Base-by-base conservation (phyloP, 108 stramenopile genomes). In the Schizochytrium sp. region DNA sequence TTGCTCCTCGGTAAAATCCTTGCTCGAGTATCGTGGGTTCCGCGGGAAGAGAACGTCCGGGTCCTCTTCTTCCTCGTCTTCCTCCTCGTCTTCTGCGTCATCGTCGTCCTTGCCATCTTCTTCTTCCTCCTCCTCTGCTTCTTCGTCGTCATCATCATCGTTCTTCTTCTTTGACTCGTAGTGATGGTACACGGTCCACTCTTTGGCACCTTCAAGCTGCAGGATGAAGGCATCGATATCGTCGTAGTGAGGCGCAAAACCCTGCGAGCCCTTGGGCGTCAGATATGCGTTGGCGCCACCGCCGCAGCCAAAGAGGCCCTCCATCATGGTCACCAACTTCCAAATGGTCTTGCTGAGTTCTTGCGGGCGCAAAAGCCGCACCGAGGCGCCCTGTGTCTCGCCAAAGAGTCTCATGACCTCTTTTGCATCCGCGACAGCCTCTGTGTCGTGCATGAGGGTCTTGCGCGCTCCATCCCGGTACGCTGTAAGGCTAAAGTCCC, bases 161-260 rank as follows among this genome's bases (percentile, higher is more conserved):
- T 47, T 44, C 76, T 55, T 0, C 23, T 4, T 90, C 83, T 25
- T 89, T 18, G 57, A 90, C 87, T n/a, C 87, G 44, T 19, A 5
- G 58, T 58, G 25, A 60, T 88, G 58, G 88, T 97, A 97, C 10
- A 98, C 97, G 87, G 96, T 96, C 97, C 98, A 98, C 76, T 95
- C 92, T 87, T 98, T 98, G 25, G 60, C 90, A 12, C 98, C 98
- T 90, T 98, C 96, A 53, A 97, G 89, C 90, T 99, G 96, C 23
- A 98, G 57, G 47, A 97, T 94, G 91, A 98, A 98, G 5, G 97
- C 98, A 90, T 98, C 98, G 88, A 98, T 97, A 89, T 99, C 98
- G 91, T 99, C 99, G 88, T 97, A 99, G 91, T 99, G 99, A 0
- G 99, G 98, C 8, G 99, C 98, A 92, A 99, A 99, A 10, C 99